Percentiles rank a stretch among this genome's conserved stretches.
Conservation (phyloP, 805 yeast species). For the Yamadazyma philogaea region DNA sequence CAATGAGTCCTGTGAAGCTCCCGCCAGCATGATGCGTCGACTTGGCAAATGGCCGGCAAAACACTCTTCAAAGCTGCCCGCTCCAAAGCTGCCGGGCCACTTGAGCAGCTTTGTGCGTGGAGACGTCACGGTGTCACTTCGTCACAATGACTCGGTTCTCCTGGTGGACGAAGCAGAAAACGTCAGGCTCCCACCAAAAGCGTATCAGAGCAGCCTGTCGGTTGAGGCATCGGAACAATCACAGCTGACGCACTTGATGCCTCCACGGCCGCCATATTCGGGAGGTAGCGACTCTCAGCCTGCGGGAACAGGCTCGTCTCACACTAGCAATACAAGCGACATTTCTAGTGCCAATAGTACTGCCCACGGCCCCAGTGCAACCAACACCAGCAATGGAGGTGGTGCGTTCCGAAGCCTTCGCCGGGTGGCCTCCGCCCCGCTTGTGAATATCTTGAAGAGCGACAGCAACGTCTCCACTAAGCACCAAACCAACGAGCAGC, state of each 20-base stretch:
- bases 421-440: slow-evolving; percentile 84
- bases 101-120: slow-evolving; percentile 5
- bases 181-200: slow-evolving; percentile 2
- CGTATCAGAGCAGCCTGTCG: neutral
- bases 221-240: neutral
- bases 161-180: slow-evolving; percentile 16
- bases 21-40: slow-evolving; percentile 14
- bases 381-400: slow-evolving; percentile 27
- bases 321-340: slow-evolving; percentile 21
- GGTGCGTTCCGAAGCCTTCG: slow-evolving; percentile 34
- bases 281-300: slow-evolving; percentile 3
- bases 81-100: slow-evolving; percentile 3
- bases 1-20: slow-evolving; percentile 9
- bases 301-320: neutral
- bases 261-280: slow-evolving; percentile 12
- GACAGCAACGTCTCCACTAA: slow-evolving; percentile 26
- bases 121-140: slow-evolving; percentile 31
- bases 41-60: slow-evolving; percentile 2
- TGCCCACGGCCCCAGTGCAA: neutral
- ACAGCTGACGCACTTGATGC: neutral
- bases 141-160: slow-evolving; percentile 38
- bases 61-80: neutral
- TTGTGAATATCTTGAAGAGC: slow-evolving; percentile 41
- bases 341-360: slow-evolving; percentile 10
- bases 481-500: slow-evolving; percentile 12